A percentile compares a stretch with the other conserved stretches of the same genome.
These are phyloP conservation scores for Puccinia sorghi DNA, from an alignment of 1,284 basidiomycete species.

Conservation along the genomic window DNA sequence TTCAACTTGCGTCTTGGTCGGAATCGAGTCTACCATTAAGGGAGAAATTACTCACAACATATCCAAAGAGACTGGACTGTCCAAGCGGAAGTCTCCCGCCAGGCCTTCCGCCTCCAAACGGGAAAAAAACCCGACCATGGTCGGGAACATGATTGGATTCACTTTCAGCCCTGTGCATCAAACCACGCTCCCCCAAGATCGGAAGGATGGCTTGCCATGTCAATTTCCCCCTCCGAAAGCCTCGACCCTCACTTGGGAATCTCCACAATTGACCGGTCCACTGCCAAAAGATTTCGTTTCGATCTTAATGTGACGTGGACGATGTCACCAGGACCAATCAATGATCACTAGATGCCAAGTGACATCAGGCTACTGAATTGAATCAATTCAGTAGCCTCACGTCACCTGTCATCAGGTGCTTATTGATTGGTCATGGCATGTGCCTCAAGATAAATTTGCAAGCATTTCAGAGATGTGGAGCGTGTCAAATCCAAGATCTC, in stretches of 20 bases:
- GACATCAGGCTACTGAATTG: too few species aligned
- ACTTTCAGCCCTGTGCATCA: background rate
- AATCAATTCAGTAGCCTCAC: too few species aligned
- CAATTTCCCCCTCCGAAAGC: background rate
- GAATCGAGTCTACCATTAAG: background rate
- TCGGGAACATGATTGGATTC: background rate
- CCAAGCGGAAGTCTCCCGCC: background rate
- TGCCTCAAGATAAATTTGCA: background rate
- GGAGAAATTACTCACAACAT: background rate
- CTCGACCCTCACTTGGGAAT: background rate
- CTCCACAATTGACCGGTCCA: background rate
- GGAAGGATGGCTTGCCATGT: background rate
- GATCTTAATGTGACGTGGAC: background rate
- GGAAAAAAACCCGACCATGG: background rate
- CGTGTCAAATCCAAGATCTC: background rate
- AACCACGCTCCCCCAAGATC: background rate
- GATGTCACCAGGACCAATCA: too few species aligned
- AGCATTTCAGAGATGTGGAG: background rate
- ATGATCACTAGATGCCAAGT: too few species aligned
- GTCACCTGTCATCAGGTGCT: too few species aligned
- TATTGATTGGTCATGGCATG: too few species aligned
- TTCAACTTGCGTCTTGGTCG: background rate
- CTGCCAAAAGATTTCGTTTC: background rate
- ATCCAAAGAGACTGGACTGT: background rate
- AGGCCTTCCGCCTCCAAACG: background rate